phyloP scores from a whole-genome alignment of 106 monocot genomes.

The Phalaenopsis equestris region DNA sequence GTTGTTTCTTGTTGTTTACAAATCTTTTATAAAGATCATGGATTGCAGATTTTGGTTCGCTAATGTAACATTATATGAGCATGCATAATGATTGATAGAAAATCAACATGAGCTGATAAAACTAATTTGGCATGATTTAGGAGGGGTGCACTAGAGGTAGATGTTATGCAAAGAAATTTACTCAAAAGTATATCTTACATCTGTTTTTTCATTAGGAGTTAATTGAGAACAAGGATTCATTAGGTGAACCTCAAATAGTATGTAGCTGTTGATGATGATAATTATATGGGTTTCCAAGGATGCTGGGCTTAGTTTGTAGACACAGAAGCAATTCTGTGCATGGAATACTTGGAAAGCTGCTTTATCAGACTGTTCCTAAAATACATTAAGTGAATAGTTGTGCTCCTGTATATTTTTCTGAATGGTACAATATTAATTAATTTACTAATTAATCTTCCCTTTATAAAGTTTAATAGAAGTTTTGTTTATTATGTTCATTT shows the following conservation, averaged over 20 bases:
- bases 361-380: background rate
- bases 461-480: background rate
- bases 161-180: background rate
- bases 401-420: background rate
- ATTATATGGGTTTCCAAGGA: background rate
- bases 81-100: background rate
- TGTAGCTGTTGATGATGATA: background rate
- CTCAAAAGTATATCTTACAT: background rate
- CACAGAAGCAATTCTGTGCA: background rate
- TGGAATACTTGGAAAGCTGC: background rate
- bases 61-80: background rate
- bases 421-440: background rate
- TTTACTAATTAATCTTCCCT: background rate
- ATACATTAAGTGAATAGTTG: background rate
- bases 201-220: background rate
- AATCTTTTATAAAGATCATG: background rate
- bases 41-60: background rate
- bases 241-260: background rate
- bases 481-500: background rate
- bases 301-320: background rate
- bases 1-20: background rate
- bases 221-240: background rate
- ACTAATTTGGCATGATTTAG: background rate
- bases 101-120: background rate
- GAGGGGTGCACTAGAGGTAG: background rate